Evolutionary conservation across 148 eudicot genomes (phyloP), one percentile per base, ranked within the genome.

Genomic region (Linanthus parryae): DNA sequence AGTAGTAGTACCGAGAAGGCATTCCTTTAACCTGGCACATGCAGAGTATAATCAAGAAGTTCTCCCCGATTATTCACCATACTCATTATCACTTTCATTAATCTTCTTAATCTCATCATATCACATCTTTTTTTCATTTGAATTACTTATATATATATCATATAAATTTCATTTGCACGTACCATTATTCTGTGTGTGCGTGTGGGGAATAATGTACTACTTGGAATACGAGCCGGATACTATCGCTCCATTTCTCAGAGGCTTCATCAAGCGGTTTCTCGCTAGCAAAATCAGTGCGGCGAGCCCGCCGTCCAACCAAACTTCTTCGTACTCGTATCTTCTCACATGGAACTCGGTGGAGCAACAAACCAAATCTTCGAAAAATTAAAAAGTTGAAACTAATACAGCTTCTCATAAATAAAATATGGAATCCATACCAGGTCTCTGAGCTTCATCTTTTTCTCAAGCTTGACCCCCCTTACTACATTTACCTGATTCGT

Each of bases 201-300:
- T 92, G 94, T 94, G 98, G 5, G 98, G 83, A 50, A 77, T 87
- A 17, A 92, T 92, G 98, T 87, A 83, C 53, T 92, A 87, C 69
- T 67, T 91, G 29, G 95, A 87, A 36, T 83, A 87, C 26, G 98
- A 92, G 48, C 98, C 96, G 8, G 89, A 87, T 46, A 92, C 96
- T 33, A 87, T 91, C 96, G 94, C 98, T 44, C 98, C 98, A 24
- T 69, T 92, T 45, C 78, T 87, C 24, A 83, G 96, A 56, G 81
- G 85, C 46, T 56, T 92, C 40, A 87, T 92, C 48, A 94, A 85
- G 8, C 94, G 98, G 10, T 87, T 87, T 67, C 73, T 92, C 36
- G 87, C 96, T 24, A 92, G 98, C 61, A 77, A 81, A 68, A 82
- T 92, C 31, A 92, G 88, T 67, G 84, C 69, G 52, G 94, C 94